Percentiles rank a stretch among this genome's conserved stretches.
Evolutionary conservation across 192 early-diverging fungal genomes (phyloP).

Genomic region (Coemansia sp.): DNA sequence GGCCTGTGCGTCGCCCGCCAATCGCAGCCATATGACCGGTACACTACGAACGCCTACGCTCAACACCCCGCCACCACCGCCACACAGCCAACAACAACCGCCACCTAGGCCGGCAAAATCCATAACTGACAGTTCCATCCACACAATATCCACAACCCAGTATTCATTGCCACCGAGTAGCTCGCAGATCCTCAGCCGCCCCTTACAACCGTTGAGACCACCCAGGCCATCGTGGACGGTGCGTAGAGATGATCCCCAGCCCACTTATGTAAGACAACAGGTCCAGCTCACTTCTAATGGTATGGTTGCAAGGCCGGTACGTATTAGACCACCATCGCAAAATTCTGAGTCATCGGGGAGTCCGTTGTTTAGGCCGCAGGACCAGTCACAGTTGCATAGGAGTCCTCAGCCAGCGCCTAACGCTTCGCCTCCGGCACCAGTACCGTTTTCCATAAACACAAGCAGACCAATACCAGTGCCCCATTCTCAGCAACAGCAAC

Average conservation of each 20-base stretch:
- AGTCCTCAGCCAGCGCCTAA: background rate
- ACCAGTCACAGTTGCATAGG: background rate
- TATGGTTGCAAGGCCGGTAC: slow-evolving; percentile 20
- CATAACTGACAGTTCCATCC: background rate
- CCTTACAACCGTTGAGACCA: slow-evolving; percentile 43
- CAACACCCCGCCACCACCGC: slow-evolving; percentile 3
- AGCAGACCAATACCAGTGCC: background rate
- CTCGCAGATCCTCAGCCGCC: slow-evolving; percentile 39
- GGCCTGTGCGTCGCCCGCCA: slow-evolving; percentile 29
- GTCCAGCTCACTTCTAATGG: slow-evolving; percentile 40
- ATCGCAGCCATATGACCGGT: slow-evolving; percentile 45
- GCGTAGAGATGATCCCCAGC: slow-evolving; percentile 44
- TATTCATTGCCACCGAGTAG: slow-evolving; percentile 11
- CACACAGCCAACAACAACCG: slow-evolving; percentile 2
- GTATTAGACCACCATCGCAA: background rate
- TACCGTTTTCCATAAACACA: background rate
- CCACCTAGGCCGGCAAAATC: slow-evolving; percentile 1
- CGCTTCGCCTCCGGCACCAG: slow-evolving; percentile 2
- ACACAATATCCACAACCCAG: background rate
- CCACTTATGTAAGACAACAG: slow-evolving; percentile 24
- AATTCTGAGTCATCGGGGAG: no score
- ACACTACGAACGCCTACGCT: slow-evolving; percentile 17
- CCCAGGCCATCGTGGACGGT: slow-evolving; percentile 50
- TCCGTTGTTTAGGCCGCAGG: background rate
- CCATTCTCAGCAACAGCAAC: background rate